phyloP scores from a whole-genome alignment of 768 basidiomycete genomes.

The Termitomyces eurrhizus region DNA sequence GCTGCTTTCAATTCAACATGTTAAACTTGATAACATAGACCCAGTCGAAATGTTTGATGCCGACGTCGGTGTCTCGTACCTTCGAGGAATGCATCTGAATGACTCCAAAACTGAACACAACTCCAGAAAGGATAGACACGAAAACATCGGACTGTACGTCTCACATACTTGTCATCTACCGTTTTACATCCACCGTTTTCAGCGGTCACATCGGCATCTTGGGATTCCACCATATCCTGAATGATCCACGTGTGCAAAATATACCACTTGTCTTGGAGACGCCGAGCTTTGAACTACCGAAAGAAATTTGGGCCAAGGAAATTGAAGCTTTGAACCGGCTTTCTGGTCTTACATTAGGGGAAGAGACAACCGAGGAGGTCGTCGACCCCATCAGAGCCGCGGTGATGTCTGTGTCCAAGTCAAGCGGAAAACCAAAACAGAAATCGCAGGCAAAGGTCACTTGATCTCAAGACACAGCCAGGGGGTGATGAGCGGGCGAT shows the following conservation, averaged over 20 bases:
- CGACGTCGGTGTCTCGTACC: conserved; percentile 67
- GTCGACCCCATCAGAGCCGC: not conserved
- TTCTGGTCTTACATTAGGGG: not conserved
- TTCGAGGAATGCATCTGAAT: conserved; percentile 83
- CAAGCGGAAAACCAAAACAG: not conserved
- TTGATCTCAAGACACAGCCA: not conserved
- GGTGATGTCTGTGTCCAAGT: not conserved
- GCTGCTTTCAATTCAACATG: not conserved
- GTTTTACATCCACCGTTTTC: not conserved
- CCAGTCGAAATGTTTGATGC: conserved; percentile 62
- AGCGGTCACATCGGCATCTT: conserved; percentile 67
- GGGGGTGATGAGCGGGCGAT: not conserved
- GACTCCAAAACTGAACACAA: conserved; percentile 67
- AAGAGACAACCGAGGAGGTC: conserved; percentile 24
- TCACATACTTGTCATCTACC: not conserved
- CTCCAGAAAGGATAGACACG: conserved; percentile 74
- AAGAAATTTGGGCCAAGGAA: conserved; percentile 68
- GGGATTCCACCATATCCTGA: conserved; percentile 63
- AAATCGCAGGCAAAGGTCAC: not conserved
- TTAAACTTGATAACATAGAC: not conserved
- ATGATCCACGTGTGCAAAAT: conserved; percentile 59
- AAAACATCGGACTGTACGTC: conserved; percentile 79
- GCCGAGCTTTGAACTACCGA: conserved; percentile 58
- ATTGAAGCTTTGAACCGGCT: conserved; percentile 5
- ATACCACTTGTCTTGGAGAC: conserved; percentile 86